Percentiles rank a stretch among this genome's conserved stretches.
phyloP scores from a whole-genome alignment of 805 yeast species.

The Suhomyces vadensis region DNA sequence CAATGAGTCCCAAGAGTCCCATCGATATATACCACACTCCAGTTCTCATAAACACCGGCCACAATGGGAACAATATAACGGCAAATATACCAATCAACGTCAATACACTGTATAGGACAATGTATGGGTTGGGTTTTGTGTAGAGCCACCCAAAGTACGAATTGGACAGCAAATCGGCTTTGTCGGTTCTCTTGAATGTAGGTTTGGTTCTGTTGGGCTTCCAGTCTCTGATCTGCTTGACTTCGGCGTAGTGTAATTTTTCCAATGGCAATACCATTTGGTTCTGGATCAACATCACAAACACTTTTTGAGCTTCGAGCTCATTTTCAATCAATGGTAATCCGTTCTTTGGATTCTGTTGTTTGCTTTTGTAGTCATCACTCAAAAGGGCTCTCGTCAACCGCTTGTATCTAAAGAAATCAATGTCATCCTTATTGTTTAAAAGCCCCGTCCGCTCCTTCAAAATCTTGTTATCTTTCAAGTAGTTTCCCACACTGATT shows the following conservation, averaged over 20 bases:
- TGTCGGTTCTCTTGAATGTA: conserved; percentile 52
- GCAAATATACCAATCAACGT: conserved; percentile 65
- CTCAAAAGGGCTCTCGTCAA: conserved; percentile 75
- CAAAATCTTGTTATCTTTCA: conserved; percentile 64
- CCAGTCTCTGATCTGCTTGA: conserved; percentile 53
- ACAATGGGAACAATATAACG: conserved; percentile 81
- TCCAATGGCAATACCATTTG: conserved; percentile 74
- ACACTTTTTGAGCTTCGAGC: conserved; percentile 59
- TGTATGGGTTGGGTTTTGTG: conserved; percentile 67
- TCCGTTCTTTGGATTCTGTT: conserved; percentile 45
- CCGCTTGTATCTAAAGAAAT: conserved; percentile 86
- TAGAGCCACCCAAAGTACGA: conserved; percentile 85
- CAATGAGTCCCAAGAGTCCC: conserved; percentile 70
- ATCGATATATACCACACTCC: conserved; percentile 91
- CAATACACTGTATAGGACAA: conserved; percentile 61
- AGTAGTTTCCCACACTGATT: conserved; percentile 65
- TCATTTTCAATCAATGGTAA: conserved; percentile 47
- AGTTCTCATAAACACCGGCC: conserved; percentile 88
- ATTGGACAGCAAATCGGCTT: conserved; percentile 62
- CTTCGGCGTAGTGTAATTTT: conserved; percentile 69
- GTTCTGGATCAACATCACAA: conserved; percentile 67
- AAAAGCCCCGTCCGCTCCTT: conserved; percentile 83
- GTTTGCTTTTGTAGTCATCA: conserved; percentile 62
- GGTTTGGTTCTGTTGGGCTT: conserved; percentile 66
- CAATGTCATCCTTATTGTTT: conserved; percentile 64